Evolutionary conservation across 164 flowering plant species (phyloP).

Genomic region (Chimonanthus praecox): DNA sequence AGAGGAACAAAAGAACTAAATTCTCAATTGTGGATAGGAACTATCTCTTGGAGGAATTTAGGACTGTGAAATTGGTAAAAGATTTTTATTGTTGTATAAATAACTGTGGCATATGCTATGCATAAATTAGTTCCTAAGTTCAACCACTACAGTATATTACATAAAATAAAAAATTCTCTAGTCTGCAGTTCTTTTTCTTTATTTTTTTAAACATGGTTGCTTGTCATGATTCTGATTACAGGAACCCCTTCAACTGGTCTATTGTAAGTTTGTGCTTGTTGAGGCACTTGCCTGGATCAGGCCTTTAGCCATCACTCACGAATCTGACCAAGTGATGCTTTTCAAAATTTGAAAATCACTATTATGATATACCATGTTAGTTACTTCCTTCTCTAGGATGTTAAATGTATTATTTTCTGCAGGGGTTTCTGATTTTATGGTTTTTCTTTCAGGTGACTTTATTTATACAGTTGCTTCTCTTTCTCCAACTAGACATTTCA

Average conservation of each 20-base stretch:
- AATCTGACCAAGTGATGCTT: neutral
- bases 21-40: neutral
- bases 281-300: neutral
- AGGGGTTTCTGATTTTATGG: neutral
- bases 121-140: neutral
- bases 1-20: no score
- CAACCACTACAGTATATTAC: no score
- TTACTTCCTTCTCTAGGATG: neutral
- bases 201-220: neutral
- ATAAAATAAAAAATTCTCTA: neutral
- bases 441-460: constrained; percentile 69
- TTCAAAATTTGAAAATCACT: neutral
- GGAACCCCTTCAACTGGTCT: neutral
- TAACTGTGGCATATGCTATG: neutral
- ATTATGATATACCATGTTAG: neutral
- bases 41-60: neutral
- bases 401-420: neutral
- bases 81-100: neutral
- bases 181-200: neutral
- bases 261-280: neutral
- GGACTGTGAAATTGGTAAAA: neutral
- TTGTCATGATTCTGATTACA: neutral
- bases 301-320: neutral
- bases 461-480: constrained; percentile 77
- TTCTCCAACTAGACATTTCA: constrained; percentile 91